A percentile compares a stretch with the other conserved stretches of the same genome.
These are phyloP conservation scores for Thalassiosira hispida DNA, from an alignment of 352 stramenopile genomes.

Conservation along the genomic window DNA sequence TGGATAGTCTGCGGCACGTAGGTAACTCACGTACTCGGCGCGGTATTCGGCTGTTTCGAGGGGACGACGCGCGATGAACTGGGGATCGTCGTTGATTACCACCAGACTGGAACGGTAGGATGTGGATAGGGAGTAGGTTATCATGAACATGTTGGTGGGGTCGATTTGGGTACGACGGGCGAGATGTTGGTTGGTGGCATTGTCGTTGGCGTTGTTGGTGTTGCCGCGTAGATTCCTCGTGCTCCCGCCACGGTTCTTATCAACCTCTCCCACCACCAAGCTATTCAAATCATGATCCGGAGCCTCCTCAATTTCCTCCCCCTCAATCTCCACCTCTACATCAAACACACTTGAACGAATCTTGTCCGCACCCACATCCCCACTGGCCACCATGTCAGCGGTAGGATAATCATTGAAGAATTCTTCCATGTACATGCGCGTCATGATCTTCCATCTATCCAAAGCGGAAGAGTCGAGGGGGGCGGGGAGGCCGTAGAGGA, in stretches of 20 bases:
- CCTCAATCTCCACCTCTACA: slow-evolving; percentile 38
- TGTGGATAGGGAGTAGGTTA: slow-evolving; percentile 51
- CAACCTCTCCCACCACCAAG: slow-evolving; percentile 24
- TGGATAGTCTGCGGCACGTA: slow-evolving; percentile 44
- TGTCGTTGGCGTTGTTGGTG: background rate
- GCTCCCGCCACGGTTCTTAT: background rate
- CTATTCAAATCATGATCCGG: slow-evolving; percentile 52
- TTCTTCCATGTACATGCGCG: slow-evolving; percentile 47
- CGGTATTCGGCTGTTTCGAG: slow-evolving; percentile 61
- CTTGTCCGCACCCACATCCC: slow-evolving; percentile 20
- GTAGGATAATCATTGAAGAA: slow-evolving; percentile 63
- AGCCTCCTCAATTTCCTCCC: slow-evolving; percentile 16
- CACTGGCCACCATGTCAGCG: slow-evolving; percentile 9
- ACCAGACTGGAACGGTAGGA: slow-evolving; percentile 48
- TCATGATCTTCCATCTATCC: slow-evolving; percentile 39
- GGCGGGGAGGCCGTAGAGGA: slow-evolving; percentile 53
- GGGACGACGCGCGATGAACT: slow-evolving; percentile 44
- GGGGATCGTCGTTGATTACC: slow-evolving; percentile 51
- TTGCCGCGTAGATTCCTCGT: background rate
- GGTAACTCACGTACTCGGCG: slow-evolving; percentile 59
- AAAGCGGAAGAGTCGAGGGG: slow-evolving; percentile 21
- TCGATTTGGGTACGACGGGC: slow-evolving; percentile 25
- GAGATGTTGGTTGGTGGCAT: background rate
- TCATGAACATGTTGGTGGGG: slow-evolving; percentile 42
- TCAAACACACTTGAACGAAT: slow-evolving; percentile 48